These are phyloP conservation scores for Tephrocybe sp. DNA, from an alignment of 768 basidiomycete species.

Conservation along the genomic window DNA sequence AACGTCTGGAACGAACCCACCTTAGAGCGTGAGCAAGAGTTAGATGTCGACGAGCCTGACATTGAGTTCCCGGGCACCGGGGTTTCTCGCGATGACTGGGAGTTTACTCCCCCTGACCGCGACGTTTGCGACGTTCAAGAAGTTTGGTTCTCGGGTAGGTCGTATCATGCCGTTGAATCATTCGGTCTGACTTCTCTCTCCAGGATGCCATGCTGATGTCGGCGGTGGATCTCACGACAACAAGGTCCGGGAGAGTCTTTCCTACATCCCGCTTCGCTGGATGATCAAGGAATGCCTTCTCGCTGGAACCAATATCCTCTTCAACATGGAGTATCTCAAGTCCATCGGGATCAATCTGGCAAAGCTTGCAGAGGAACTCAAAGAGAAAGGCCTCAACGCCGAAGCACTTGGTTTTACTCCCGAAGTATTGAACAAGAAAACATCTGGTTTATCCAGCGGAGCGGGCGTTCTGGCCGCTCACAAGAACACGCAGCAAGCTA, in stretches of 20 bases:
- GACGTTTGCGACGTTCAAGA: constrained; percentile 22
- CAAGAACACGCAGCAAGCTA: background rate
- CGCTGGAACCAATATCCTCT: constrained; percentile 6
- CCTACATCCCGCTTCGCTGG: constrained; percentile 27
- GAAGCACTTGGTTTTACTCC: constrained; percentile 6
- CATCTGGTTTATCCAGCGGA: background rate
- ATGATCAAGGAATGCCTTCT: constrained; percentile 29
- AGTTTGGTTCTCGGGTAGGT: constrained; percentile 25
- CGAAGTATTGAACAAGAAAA: constrained; percentile 1
- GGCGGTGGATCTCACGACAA: constrained; percentile 26
- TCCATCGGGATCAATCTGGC: constrained; percentile 19
- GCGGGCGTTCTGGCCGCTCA: constrained; percentile 1
- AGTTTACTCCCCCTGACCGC: constrained; percentile 18
- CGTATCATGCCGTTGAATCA: background rate
- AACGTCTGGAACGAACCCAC: constrained; percentile 23
- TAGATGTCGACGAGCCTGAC: constrained; percentile 21
- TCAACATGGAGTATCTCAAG: constrained; percentile 17
- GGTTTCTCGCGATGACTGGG: constrained; percentile 17
- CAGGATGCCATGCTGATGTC: constrained; percentile 24
- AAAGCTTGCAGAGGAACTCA: constrained; percentile 8
- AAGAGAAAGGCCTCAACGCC: constrained; percentile 2
- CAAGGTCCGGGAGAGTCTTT: constrained; percentile 19
- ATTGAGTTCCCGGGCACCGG: constrained; percentile 2
- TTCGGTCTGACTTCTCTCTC: background rate
- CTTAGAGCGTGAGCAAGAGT: constrained; percentile 21